These are phyloP conservation scores for Astragalus membranaceus DNA, from an alignment of 306 rosid genomes.

Conservation along the genomic window DNA sequence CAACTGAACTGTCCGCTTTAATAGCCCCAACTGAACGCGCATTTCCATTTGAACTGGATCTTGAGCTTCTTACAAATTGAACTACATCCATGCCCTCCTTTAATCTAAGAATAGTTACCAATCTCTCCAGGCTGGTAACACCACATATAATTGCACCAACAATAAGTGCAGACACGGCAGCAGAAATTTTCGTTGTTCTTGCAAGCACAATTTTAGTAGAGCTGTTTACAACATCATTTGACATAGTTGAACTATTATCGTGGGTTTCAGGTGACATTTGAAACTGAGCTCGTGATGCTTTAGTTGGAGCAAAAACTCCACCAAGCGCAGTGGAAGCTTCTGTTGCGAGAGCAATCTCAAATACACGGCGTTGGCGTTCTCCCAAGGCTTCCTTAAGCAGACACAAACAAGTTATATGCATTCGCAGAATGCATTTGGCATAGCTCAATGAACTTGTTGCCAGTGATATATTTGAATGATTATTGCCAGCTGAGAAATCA, in stretches of 20 bases:
- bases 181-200: conserved; percentile 61
- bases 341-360: conserved; percentile 86
- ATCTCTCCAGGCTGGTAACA: conserved; percentile 79
- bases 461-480: conserved; percentile 41
- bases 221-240: conserved; percentile 48
- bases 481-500: conserved; percentile 55
- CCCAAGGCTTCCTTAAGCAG: conserved; percentile 95
- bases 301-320: conserved; percentile 64
- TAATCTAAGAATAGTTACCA: conserved; percentile 67
- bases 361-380: conserved; percentile 90
- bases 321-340: conserved; percentile 79
- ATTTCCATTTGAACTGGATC: conserved; percentile 85
- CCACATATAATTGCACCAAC: conserved; percentile 75
- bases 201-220: conserved; percentile 42
- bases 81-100: conserved; percentile 83
- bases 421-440: conserved; percentile 64
- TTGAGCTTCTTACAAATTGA: conserved; percentile 65
- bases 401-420: conserved; percentile 68
- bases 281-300: conserved; percentile 66
- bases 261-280: conserved; percentile 64
- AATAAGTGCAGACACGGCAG: conserved; percentile 86
- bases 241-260: conserved; percentile 40
- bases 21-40: conserved; percentile 57
- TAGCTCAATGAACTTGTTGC: conserved; percentile 53
- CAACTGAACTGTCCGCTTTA: conserved; percentile 60